Percentiles rank a stretch among this genome's conserved stretches.
Evolutionary conservation across 2,329 filamentous ascomycete species (phyloP).

Genomic region (Orbilia ellipsospora): DNA sequence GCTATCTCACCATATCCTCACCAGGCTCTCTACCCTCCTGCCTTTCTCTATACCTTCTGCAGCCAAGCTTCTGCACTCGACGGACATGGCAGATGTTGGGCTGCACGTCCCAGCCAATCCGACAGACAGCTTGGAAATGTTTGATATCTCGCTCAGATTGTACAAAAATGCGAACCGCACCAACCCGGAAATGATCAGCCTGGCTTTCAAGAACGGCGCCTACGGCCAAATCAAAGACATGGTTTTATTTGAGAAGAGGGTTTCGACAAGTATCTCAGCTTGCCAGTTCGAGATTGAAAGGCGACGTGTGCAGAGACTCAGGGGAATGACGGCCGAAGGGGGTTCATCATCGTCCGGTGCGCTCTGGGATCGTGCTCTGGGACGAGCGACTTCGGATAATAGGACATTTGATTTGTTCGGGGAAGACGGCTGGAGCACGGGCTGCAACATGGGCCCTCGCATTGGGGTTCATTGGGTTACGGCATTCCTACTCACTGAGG

Average conservation of each 20-base stretch:
- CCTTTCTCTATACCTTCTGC: slow-evolving; percentile 58
- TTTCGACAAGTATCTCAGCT: slow-evolving; percentile 58
- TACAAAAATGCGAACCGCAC: slow-evolving; percentile 57
- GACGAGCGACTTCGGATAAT: slow-evolving; percentile 35
- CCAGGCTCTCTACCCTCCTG: slow-evolving; percentile 63
- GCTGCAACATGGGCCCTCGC: slow-evolving; percentile 44
- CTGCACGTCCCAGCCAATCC: slow-evolving; percentile 51
- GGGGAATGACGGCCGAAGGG: slow-evolving; percentile 25
- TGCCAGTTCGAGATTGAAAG: slow-evolving; percentile 58
- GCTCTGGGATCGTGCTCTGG: slow-evolving; percentile 43
- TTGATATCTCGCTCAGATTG: slow-evolving; percentile 56
- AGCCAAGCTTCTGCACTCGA: slow-evolving; percentile 41
- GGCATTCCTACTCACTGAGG: slow-evolving; percentile 42
- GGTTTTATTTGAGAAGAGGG: slow-evolving; percentile 57
- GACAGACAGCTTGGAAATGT: slow-evolving; percentile 51
- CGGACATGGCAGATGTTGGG: slow-evolving; percentile 52
- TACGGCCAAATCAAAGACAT: slow-evolving; percentile 59
- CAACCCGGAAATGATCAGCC: slow-evolving; percentile 59
- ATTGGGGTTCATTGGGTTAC: slow-evolving; percentile 45
- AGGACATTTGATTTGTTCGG: slow-evolving; percentile 54
- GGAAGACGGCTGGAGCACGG: slow-evolving; percentile 54
- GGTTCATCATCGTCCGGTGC: slow-evolving; percentile 26
- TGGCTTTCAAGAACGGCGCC: slow-evolving; percentile 57
- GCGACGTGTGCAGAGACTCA: slow-evolving; percentile 56
- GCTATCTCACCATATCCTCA: slow-evolving; percentile 62